These are phyloP conservation scores for Protomyces arabidopsidicola DNA, from an alignment of 1,139 yeast species.

Conservation along the genomic window DNA sequence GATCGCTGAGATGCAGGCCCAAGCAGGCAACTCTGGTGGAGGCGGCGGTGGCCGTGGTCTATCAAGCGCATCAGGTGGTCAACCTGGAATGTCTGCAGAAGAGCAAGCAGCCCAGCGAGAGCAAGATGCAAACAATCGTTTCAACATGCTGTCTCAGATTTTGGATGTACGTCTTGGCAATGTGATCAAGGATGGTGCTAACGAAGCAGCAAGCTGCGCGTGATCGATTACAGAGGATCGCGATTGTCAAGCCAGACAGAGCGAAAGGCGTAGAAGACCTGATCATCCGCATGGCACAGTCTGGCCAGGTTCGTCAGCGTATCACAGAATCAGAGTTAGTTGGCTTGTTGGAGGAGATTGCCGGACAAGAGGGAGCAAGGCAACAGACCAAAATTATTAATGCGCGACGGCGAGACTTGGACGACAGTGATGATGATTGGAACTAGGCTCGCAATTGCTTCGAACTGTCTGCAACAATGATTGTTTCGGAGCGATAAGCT, in stretches of 20 bases:
- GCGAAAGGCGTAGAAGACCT: conserved; percentile 78
- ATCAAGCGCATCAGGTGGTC: conserved; percentile 30
- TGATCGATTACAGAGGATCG: conserved; percentile 79
- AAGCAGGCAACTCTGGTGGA: conserved; percentile 36
- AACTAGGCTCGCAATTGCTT: neutral
- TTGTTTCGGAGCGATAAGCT: too few relatives aligned
- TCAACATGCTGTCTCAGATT: conserved; percentile 33
- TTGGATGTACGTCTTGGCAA: neutral
- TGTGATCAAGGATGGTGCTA: conserved; percentile 54
- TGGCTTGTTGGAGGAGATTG: conserved; percentile 72
- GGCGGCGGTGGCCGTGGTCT: conserved; percentile 31
- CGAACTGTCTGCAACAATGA: too few relatives aligned
- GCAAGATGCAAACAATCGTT: conserved; percentile 41
- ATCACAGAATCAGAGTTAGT: conserved; percentile 76
- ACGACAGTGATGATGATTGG: conserved; percentile 29
- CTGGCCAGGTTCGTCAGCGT: conserved; percentile 72
- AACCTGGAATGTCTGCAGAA: conserved; percentile 30
- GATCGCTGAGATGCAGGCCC: conserved; percentile 69
- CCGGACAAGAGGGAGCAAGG: conserved; percentile 61
- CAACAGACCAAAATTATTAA: conserved; percentile 57
- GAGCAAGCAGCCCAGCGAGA: conserved; percentile 32
- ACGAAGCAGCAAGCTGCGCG: conserved; percentile 57
- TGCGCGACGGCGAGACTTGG: conserved; percentile 14
- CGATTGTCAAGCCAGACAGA: conserved; percentile 85
- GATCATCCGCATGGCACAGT: conserved; percentile 63